Percentiles rank a stretch among this genome's conserved stretches.
These are phyloP conservation scores for Eremothecium coryli DNA, from an alignment of 1,139 yeast species.

Conservation along the genomic window DNA sequence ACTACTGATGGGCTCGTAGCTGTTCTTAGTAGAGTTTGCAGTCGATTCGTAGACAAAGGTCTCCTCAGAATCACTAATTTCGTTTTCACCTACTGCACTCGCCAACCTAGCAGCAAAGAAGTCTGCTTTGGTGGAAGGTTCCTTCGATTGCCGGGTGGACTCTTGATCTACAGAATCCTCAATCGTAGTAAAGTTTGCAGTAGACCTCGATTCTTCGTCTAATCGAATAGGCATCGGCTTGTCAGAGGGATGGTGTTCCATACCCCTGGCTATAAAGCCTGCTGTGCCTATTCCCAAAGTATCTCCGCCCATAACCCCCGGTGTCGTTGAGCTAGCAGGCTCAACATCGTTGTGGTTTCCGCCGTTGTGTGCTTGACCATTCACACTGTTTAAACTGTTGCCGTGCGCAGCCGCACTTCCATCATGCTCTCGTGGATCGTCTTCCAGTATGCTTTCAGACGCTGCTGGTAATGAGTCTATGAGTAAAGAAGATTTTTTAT, in stretches of 20 bases:
- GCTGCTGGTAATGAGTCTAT: constrained; percentile 13
- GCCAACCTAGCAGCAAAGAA: constrained; percentile 91
- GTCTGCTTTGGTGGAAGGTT: constrained; percentile 58
- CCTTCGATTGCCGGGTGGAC: constrained; percentile 15
- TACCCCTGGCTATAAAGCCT: background rate
- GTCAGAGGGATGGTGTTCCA: constrained; percentile 1
- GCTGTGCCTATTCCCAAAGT: constrained; percentile 1
- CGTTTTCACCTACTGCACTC: constrained; percentile 85
- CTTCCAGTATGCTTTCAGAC: background rate
- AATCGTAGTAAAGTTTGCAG: constrained; percentile 1
- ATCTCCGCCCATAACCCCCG: constrained; percentile 2
- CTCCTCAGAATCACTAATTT: constrained; percentile 81
- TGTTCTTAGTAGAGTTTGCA: constrained; percentile 34
- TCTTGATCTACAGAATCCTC: constrained; percentile 7
- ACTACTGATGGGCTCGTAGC: constrained; percentile 13
- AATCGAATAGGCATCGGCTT: background rate
- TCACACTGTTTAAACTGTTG: constrained; percentile 5
- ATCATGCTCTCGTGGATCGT: constrained; percentile 6
- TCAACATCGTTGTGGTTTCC: background rate
- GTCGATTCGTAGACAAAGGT: constrained; percentile 79
- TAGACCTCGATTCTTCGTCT: constrained; percentile 3
- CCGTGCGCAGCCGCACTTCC: constrained; percentile 7
- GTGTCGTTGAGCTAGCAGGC: background rate
- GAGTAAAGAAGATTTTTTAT: constrained; percentile 24
- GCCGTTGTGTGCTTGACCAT: constrained; percentile 3